A percentile compares a stretch with the other conserved stretches of the same genome.
Evolutionary conservation across 1,139 yeast genomes (phyloP).

Genomic region (Yamadazyma buinensis): DNA sequence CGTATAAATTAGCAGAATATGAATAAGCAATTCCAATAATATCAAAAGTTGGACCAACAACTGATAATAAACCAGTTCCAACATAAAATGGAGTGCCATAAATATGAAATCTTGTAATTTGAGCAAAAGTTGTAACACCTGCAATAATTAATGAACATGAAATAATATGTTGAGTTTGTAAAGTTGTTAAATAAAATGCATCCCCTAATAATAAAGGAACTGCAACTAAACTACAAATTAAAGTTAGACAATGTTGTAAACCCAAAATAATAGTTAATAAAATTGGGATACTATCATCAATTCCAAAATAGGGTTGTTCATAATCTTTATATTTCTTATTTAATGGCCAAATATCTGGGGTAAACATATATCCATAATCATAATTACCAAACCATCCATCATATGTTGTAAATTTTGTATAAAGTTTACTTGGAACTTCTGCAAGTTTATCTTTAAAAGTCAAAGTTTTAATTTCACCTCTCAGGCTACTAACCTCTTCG

Average conservation of each 20-base stretch:
- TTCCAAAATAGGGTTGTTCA: constrained; percentile 72
- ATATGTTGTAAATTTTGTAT: constrained; percentile 56
- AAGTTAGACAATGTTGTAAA: constrained; percentile 80
- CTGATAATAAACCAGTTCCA: constrained; percentile 85
- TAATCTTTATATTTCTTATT: constrained; percentile 41
- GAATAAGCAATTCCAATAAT: constrained; percentile 76
- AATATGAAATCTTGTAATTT: constrained; percentile 77
- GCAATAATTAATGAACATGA: constrained; percentile 73
- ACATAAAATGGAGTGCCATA: constrained; percentile 68
- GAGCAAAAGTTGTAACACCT: constrained; percentile 69
- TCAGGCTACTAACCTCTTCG: no score
- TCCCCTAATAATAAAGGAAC: constrained; percentile 72
- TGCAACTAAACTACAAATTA: constrained; percentile 89
- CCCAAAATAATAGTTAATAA: constrained; percentile 73
- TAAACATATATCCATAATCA: constrained; percentile 72
- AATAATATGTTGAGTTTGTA: constrained; percentile 64
- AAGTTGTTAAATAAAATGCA: constrained; percentile 51
- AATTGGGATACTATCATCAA: constrained; percentile 75
- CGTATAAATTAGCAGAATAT: constrained; percentile 78
- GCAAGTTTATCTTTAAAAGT: no score
- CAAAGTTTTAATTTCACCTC: no score
- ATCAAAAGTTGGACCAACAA: constrained; percentile 90
- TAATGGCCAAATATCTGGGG: constrained; percentile 71
- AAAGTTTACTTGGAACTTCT: background rate
- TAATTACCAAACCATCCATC: constrained; percentile 83